Percentiles rank a stretch among this genome's conserved stretches.
These are phyloP conservation scores for Dendryphion nanum DNA, from an alignment of 2,329 filamentous ascomycete species.

Conservation along the genomic window DNA sequence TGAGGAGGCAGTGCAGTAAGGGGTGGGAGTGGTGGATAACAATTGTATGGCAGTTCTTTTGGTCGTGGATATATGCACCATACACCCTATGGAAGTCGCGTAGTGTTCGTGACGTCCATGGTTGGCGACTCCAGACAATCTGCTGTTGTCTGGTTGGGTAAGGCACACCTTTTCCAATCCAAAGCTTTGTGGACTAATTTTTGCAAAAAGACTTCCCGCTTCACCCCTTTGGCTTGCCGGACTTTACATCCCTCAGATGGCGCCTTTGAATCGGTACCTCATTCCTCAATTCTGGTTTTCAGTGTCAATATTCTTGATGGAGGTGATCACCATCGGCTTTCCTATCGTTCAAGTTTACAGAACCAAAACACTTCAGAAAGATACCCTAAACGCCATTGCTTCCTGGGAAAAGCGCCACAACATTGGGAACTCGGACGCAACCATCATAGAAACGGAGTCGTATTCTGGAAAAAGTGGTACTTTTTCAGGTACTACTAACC, in stretches of 20 bases:
- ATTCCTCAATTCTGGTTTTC: conserved; percentile 31
- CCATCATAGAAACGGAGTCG: conserved; percentile 5
- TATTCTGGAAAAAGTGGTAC: conserved; percentile 13
- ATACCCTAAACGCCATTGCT: conserved; percentile 33
- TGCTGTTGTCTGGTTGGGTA: conserved; percentile 34
- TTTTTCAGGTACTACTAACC: conserved; percentile 17
- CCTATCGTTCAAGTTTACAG: conserved; percentile 29
- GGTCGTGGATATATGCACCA: conserved; percentile 36
- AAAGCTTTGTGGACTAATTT: conserved; percentile 1
- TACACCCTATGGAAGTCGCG: conserved; percentile 35
- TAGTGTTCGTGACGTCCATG: conserved; percentile 30
- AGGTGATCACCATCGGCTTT: conserved; percentile 28
- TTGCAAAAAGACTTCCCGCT: conserved; percentile 23
- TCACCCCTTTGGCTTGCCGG: conserved; percentile 34
- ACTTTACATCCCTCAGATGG: conserved; percentile 31
- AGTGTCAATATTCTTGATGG: conserved; percentile 32
- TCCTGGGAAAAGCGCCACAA: conserved; percentile 32
- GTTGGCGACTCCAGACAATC: conserved; percentile 33
- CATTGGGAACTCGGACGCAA: conserved; percentile 6
- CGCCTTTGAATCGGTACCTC: conserved; percentile 20
- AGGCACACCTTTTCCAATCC: conserved; percentile 4
- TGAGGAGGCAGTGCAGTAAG: conserved; percentile 24
- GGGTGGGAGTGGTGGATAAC: conserved; percentile 40
- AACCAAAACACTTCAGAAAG: conserved; percentile 24
- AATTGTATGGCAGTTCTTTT: conserved; percentile 37